A percentile compares a stretch with the other conserved stretches of the same genome.
Evolutionary conservation across 306 rosid genomes (phyloP).

Genomic region (Dalbergia cultrata): DNA sequence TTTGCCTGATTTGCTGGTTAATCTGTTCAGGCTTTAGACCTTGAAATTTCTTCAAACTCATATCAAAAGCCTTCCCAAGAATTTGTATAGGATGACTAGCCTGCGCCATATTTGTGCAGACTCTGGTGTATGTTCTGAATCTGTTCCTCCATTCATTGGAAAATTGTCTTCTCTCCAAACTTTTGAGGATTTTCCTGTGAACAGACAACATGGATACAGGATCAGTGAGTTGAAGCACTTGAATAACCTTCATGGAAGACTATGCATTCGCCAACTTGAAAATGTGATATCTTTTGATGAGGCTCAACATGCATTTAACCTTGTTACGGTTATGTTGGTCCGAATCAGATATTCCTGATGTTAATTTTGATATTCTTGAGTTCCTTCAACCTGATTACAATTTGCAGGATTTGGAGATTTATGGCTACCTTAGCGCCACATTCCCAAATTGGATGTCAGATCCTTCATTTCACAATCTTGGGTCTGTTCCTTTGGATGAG

Average conservation of each 20-base stretch:
- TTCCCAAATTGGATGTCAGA: slow-evolving; percentile 1
- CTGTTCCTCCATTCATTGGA: neutral
- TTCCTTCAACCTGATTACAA: slow-evolving; percentile 7
- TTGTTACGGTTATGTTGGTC: neutral
- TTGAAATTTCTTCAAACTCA: neutral
- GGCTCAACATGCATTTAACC: slow-evolving; percentile 4
- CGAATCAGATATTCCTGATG: neutral
- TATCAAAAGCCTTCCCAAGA: neutral
- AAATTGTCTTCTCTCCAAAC: slow-evolving; percentile 6
- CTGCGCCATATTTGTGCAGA: neutral
- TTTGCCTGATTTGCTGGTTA: neutral
- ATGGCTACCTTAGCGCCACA: neutral
- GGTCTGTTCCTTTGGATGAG: neutral
- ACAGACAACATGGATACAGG: neutral
- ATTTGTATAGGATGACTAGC: neutral
- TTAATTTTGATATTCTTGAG: neutral
- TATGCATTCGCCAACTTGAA: neutral
- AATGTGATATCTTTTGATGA: neutral
- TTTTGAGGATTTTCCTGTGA: neutral
- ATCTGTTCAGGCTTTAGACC: neutral
- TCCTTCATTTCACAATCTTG: neutral
- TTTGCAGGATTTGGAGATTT: neutral
- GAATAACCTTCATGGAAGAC: neutral
- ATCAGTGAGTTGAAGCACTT: slow-evolving; percentile 8
- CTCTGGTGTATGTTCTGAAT: neutral